phyloP scores from a whole-genome alignment of 2,329 filamentous ascomycete species.

The Ustulina deusta region DNA sequence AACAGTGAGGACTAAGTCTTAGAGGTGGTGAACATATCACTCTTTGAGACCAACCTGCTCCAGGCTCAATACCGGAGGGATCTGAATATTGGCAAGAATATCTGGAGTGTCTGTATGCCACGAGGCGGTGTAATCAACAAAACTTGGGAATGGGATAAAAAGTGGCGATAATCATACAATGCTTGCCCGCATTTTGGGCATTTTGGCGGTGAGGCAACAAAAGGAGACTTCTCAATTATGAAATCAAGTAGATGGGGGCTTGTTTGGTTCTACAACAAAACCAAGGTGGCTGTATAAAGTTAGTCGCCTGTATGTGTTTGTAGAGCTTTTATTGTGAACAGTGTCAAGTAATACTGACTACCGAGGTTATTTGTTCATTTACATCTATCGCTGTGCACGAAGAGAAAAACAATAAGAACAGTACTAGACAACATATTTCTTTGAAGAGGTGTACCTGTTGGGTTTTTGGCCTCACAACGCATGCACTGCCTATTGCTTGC shows the following conservation, averaged over 20 bases:
- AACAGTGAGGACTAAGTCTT: no score
- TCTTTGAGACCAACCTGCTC: background rate
- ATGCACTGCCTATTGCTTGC: no score
- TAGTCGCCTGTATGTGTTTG: background rate
- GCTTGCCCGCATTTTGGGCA: background rate
- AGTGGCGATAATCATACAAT: background rate
- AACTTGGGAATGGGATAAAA: background rate
- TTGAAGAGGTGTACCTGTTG: no score
- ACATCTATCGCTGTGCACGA: no score
- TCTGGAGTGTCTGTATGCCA: background rate
- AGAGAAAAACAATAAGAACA: no score
- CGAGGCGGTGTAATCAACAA: background rate
- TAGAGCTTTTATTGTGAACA: no score
- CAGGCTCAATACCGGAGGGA: no score
- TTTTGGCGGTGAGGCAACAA: background rate
- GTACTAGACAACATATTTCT: no score
- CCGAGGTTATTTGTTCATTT: no score
- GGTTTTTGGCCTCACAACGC: no score
- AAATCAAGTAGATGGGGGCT: background rate
- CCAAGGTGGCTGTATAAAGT: background rate
- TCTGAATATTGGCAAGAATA: background rate
- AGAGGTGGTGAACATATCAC: background rate
- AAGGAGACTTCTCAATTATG: background rate
- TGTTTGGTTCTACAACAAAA: background rate
- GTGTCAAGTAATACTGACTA: no score